A percentile compares a stretch with the other conserved stretches of the same genome.
Evolutionary conservation across 169 alveolate species (phyloP).

Genomic region (Toxoplasma gondii): DNA sequence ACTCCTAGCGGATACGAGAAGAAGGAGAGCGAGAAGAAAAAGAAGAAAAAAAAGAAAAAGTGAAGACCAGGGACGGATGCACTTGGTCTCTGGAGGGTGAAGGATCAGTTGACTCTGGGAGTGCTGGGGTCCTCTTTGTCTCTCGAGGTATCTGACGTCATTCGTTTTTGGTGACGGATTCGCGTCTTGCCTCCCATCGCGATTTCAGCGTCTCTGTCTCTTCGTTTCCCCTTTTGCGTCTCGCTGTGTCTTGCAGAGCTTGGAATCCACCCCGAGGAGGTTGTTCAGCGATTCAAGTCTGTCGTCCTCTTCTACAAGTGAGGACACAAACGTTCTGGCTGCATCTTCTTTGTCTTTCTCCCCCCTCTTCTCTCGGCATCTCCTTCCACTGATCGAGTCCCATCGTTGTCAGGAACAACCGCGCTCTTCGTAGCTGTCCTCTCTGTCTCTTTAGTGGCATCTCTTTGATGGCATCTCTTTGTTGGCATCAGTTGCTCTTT

Average conservation of each 20-base stretch:
- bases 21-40: not conserved
- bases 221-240: not conserved
- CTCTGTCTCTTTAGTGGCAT: not conserved
- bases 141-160: not conserved
- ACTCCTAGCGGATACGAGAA: not conserved
- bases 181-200: not conserved
- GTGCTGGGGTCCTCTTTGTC: not conserved
- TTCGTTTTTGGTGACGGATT: too few relatives aligned
- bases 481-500: not conserved
- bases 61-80: not conserved
- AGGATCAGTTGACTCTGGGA: not conserved
- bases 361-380: not conserved
- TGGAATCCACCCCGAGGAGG: constrained; percentile 19
- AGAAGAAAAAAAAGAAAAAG: not conserved
- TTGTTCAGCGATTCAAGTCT: not conserved
- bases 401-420: not conserved
- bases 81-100: not conserved
- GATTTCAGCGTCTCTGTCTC: not conserved
- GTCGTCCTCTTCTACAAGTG: constrained; percentile 12
- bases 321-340: not conserved
- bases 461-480: not conserved
- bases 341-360: not conserved
- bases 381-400: not conserved
- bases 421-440: not conserved
- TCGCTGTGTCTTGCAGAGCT: not conserved